Evolutionary conservation across 768 basidiomycete species (phyloP).

Genomic region (Mycena epipterygia): DNA sequence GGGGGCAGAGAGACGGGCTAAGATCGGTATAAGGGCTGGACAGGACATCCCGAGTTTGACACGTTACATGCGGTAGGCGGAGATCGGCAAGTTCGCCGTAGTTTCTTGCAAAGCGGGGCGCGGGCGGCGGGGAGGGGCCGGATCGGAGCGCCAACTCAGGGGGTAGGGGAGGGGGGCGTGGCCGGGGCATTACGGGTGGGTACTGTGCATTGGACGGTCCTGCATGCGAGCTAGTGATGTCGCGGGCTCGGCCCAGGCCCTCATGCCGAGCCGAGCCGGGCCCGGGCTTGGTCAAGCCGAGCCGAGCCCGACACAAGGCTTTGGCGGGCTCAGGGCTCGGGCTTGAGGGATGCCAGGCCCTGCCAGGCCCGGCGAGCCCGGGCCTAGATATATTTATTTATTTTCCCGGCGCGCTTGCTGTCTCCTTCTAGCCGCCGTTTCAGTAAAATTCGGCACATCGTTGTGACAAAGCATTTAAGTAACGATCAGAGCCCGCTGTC

Average conservation of each 20-base stretch:
- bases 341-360: slow-evolving; percentile 9
- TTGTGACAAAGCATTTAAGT: not conserved
- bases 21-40: too few species aligned
- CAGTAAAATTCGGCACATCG: slow-evolving; percentile 8
- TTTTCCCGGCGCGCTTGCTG: not conserved
- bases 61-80: too few species aligned
- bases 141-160: too few species aligned
- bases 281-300: slow-evolving; percentile 1
- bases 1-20: too few species aligned
- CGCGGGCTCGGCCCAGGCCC: slow-evolving; percentile 10
- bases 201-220: too few species aligned
- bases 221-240: too few species aligned
- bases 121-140: too few species aligned
- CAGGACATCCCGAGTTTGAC: too few species aligned
- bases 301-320: slow-evolving; percentile 10
- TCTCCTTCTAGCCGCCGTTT: slow-evolving; percentile 1
- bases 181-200: too few species aligned
- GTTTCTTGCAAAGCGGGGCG: too few species aligned
- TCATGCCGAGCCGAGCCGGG: not conserved
- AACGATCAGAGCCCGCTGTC: slow-evolving; percentile 10
- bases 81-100: too few species aligned
- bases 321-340: slow-evolving; percentile 15
- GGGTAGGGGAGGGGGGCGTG: too few species aligned
- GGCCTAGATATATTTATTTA: not conserved
- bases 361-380: slow-evolving; percentile 7